These are phyloP conservation scores for Malania oleifera DNA, from an alignment of 164 flowering plant genomes.

Conservation along the genomic window DNA sequence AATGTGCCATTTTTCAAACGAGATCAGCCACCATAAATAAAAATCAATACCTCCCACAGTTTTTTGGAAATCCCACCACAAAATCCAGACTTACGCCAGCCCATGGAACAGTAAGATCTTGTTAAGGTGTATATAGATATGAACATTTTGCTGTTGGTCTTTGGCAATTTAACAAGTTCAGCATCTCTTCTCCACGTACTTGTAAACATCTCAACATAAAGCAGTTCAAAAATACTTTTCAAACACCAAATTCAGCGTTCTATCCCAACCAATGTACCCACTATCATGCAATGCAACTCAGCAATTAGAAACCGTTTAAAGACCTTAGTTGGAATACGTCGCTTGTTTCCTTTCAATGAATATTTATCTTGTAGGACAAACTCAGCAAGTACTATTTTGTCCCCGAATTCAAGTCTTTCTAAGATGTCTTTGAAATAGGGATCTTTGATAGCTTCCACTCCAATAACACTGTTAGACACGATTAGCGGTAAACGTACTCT, in stretches of 20 bases:
- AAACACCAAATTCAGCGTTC: not conserved
- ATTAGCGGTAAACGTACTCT: too few species aligned
- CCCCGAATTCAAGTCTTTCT: not conserved
- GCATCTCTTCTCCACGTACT: not conserved
- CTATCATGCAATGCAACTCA: not conserved
- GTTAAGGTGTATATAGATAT: slow-evolving; percentile 6
- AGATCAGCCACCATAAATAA: slow-evolving; percentile 7
- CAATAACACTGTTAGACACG: not conserved
- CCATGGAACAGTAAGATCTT: not conserved
- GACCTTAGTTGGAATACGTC: too few species aligned
- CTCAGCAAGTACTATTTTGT: not conserved
- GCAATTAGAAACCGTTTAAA: too few species aligned
- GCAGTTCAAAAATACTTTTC: slow-evolving; percentile 9
- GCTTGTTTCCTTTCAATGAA: too few species aligned
- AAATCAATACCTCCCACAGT: not conserved
- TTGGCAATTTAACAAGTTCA: not conserved
- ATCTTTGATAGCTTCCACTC: not conserved
- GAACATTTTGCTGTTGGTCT: not conserved
- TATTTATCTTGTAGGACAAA: too few species aligned
- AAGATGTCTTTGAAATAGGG: not conserved
- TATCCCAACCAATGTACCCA: not conserved
- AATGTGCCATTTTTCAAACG: slow-evolving; percentile 10
- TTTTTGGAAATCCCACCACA: not conserved
- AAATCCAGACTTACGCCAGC: slow-evolving; percentile 8
- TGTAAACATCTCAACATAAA: not conserved